Base-by-base conservation (phyloP, 768 basidiomycete species). In the Coprinopsis marcescibilis region DNA sequence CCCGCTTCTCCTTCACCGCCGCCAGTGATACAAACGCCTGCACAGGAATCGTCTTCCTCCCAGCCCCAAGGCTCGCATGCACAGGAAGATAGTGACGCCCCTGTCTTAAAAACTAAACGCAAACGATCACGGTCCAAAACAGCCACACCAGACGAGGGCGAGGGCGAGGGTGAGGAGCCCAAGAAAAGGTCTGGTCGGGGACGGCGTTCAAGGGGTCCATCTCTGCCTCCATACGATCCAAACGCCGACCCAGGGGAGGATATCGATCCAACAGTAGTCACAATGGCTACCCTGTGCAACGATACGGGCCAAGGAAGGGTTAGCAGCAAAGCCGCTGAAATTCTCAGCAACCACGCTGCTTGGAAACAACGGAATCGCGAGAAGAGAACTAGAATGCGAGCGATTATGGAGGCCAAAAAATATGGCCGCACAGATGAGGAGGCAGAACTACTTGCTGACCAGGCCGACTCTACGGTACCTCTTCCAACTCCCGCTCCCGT, bases 261-360 rank as follows among this genome's bases (percentile, higher is more conserved):
- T 26, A 65, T 90, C 38, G 88, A 90, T 53, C 88, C 88, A n/a
- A 89, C 87, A 0, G 68, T 77, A 6, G 68, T 86, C n/a, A 89
- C 87, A 4, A 90, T 90, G 88, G 85, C 86, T 13, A 63, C 78
- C 0, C 70, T 90, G 3, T 91, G 89, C 60, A 75, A 70, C 25
- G 89, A 92, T 56, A 83, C 75, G 0, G 88, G 88, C 8, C 79
- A 81, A 53, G 89, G 89, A 4, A 78, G 89, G 32, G 71, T 90
- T 40, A 89, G 86, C 57, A 82, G 77, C 55, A 89, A 85, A 60
- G 87, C 85, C 1, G 69, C 73, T 7, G 81, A 85, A 55, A 81
- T 91, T 43, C 68, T 81, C 51, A 75, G 63, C 42, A 87, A 87
- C 42, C 83, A 89, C 53, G 70, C 77, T 34, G 72, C 76, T 5